A percentile compares a stretch with the other conserved stretches of the same genome.
Evolutionary conservation across 225 moss, liverwort and hornwort species (phyloP).

Genomic region (Physcomitrellopsis africana): DNA sequence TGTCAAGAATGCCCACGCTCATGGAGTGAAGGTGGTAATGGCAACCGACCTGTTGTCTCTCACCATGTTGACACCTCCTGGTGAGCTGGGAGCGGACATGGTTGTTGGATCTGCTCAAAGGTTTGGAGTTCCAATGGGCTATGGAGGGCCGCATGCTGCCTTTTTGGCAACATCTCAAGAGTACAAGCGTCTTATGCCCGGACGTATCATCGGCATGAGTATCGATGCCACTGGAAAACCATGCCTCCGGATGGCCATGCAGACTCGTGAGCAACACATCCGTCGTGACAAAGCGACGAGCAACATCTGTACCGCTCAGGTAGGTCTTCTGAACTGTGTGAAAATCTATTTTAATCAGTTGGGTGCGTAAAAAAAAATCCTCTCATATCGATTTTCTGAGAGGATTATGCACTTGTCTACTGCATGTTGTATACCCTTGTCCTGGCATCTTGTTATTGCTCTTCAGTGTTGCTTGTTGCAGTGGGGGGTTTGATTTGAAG

Average conservation of each 20-base stretch:
- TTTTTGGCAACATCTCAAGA: conserved; percentile 97
- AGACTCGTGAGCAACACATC: conserved; percentile 98
- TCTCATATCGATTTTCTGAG: too few species aligned
- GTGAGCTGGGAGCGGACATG: conserved; percentile 97
- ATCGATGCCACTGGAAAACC: conserved; percentile 87
- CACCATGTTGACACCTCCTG: conserved; percentile 77
- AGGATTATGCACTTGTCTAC: too few species aligned
- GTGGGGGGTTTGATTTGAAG: neutral
- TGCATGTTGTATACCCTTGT: too few species aligned
- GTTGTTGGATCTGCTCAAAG: conserved; percentile 96
- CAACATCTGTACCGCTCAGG: conserved; percentile 99
- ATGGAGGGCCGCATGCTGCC: conserved; percentile 95
- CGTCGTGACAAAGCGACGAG: conserved; percentile 98
- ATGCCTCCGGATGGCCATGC: conserved; percentile 98
- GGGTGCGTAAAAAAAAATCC: too few species aligned
- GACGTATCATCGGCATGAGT: conserved; percentile 91
- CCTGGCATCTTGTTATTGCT: too few species aligned
- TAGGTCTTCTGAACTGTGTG: conserved; percentile 19
- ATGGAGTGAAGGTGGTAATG: conserved; percentile 99
- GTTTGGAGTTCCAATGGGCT: conserved; percentile 98
- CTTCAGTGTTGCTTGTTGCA: too few species aligned
- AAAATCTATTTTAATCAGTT: too few species aligned
- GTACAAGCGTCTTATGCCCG: conserved; percentile 98
- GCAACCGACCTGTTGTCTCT: conserved; percentile 90
- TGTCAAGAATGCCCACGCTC: conserved; percentile 87